Evolutionary conservation across 371 early-diverging fungal genomes (phyloP).

Genomic region (Rhizopus stolonifer): DNA sequence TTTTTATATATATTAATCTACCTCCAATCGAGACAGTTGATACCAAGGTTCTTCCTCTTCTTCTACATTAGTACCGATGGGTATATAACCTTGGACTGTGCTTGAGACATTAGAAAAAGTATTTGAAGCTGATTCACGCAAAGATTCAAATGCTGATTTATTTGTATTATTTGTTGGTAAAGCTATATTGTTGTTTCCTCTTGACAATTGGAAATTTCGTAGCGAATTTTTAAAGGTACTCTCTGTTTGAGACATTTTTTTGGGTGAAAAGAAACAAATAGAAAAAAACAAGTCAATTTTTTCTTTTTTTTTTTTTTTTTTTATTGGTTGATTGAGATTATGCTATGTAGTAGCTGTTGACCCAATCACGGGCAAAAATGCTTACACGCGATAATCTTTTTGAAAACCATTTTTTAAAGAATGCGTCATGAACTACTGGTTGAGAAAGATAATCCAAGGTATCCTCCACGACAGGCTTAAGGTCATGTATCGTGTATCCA

Average conservation of each 20-base stretch:
- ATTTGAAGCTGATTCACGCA: conserved; percentile 40
- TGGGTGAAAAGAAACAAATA: not conserved
- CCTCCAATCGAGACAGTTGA: conserved; percentile 52
- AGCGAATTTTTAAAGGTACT: conserved; percentile 42
- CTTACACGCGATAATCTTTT: conserved; percentile 76
- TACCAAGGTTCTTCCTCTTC: conserved; percentile 56
- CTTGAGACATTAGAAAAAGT: conserved; percentile 40
- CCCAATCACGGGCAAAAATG: conserved; percentile 67
- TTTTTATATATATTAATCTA: no score
- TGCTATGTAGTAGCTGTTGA: conserved; percentile 34
- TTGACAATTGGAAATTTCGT: conserved; percentile 38
- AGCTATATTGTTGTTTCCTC: conserved; percentile 15
- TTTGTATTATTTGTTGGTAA: conserved; percentile 26
- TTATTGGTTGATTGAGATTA: no score
- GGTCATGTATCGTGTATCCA: conserved; percentile 71
- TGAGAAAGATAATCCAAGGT: conserved; percentile 69
- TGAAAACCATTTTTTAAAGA: conserved; percentile 82
- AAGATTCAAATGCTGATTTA: conserved; percentile 24
- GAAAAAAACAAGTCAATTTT: not conserved
- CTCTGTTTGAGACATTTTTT: conserved; percentile 33
- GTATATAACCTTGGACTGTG: conserved; percentile 50
- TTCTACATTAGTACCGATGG: conserved; percentile 26
- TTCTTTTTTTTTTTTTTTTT: conserved; percentile 1
- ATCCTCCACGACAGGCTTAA: conserved; percentile 58
- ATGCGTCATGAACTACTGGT: conserved; percentile 57